These are phyloP conservation scores for Mycosphaerella arachidis DNA, from an alignment of 2,329 filamentous ascomycete genomes.

Conservation along the genomic window DNA sequence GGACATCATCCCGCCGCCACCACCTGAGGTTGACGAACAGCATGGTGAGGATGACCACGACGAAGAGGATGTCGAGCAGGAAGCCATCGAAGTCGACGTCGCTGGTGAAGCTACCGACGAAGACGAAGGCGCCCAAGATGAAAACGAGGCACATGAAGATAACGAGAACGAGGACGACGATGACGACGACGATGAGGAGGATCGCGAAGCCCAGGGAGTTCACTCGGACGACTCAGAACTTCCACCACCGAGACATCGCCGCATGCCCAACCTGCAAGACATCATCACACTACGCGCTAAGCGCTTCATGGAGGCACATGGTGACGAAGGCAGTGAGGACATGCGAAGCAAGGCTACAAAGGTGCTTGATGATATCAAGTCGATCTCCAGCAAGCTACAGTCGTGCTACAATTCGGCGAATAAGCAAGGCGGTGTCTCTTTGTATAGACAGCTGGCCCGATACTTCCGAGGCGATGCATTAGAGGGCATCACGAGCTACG, in stretches of 20 bases:
- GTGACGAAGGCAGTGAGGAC: constrained; percentile 66
- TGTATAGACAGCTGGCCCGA: constrained; percentile 71
- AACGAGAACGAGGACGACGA: constrained; percentile 34
- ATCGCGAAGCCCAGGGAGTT: constrained; percentile 52
- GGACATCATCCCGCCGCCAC: constrained; percentile 30
- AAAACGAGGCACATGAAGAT: constrained; percentile 40
- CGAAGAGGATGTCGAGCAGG: constrained; percentile 47
- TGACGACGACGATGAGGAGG: constrained; percentile 25
- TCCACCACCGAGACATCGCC: constrained; percentile 37
- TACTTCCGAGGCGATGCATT: constrained; percentile 87
- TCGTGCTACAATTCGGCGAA: constrained; percentile 57
- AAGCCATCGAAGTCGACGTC: constrained; percentile 25
- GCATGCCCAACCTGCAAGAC: constrained; percentile 56
- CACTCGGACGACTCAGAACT: constrained; percentile 51
- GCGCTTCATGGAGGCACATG: constrained; percentile 77
- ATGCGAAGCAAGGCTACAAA: constrained; percentile 74
- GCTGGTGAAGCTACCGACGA: constrained; percentile 62
- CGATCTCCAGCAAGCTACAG: constrained; percentile 67
- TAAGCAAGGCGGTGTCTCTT: constrained; percentile 47
- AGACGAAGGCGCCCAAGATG: constrained; percentile 37
- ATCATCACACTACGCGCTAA: constrained; percentile 73
- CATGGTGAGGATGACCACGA: constrained; percentile 45
- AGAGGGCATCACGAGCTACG: constrained; percentile 91
- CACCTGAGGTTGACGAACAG: constrained; percentile 34
- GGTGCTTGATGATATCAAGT: constrained; percentile 69